Base-by-base conservation (phyloP, 345 rosid species). In the Populus alba region DNA sequence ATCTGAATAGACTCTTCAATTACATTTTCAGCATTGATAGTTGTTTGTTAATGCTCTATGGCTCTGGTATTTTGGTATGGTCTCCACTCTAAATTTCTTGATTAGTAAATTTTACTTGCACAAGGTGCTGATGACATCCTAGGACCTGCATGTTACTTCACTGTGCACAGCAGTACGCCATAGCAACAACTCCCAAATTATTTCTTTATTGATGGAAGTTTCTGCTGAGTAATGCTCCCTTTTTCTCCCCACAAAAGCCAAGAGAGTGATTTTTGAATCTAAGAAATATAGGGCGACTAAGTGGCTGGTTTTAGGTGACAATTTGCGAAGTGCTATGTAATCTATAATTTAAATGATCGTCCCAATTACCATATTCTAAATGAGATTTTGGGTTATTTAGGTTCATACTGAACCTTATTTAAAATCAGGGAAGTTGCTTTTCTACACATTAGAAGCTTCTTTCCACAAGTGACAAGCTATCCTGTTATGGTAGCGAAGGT, bases 231-330 rank as follows among this genome's bases (percentile, higher is more conserved):
- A 38, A 75, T 67, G 80, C 74, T 75, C 57, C 66, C 62, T 3
- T 65, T 67, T 75, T 81, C 51, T 55, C 72, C 80, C 29, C 75
- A 53, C 70, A 71, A 68, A 55, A 47, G 37, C 70, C 22, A 23
- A 31, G 55, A 35, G 22, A 25, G 22, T 2, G 1, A 65, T 7
- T 59, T 79, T 31, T 20, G 16, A 13, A 53, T 71, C 13, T 4
- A 41, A 51, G 70, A 45, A 27, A 66, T n/a, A 1, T 8, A 25
- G 57, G 18, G 37, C n/a, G 22, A 59, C 29, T n/a, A 13, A 4
- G 31, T 20, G 18, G 20, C 37, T 23, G 8, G 13, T 33, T 53
- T 51, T 11, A 17, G 65, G 72, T 35, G 38, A 18, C 49, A 55
- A 68, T 38, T 38, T 57, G 18, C 37, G 16, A 7, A 31, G 29